phyloP scores from a whole-genome alignment of 805 yeast genomes.

The Yarrowia osloensis region DNA sequence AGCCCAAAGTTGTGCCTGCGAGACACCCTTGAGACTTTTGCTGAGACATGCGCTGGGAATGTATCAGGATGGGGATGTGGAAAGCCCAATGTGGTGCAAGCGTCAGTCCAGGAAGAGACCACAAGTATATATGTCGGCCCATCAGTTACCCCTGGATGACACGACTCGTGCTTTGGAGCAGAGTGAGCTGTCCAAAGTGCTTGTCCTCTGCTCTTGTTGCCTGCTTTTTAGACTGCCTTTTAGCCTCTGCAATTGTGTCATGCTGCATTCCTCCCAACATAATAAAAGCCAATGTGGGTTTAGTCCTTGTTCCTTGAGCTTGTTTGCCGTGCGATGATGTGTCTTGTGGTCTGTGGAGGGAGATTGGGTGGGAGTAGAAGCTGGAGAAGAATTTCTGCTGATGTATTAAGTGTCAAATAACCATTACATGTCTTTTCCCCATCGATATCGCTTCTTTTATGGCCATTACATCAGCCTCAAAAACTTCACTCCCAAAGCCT shows the following conservation, averaged over 20 bases:
- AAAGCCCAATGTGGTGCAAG: too few relatives aligned
- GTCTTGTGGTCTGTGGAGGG: neutral
- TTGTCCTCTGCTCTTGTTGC: too few relatives aligned
- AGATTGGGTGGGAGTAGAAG: neutral
- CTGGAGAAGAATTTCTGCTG: neutral
- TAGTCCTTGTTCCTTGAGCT: neutral
- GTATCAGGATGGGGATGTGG: neutral
- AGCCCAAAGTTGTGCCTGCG: neutral
- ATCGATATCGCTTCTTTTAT: neutral
- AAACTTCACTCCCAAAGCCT: neutral
- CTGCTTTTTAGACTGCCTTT: neutral
- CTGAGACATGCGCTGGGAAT: neutral
- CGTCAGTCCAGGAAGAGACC: too few relatives aligned
- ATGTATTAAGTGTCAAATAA: too few relatives aligned
- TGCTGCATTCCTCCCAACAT: conserved; percentile 18
- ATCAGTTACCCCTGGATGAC: too few relatives aligned
- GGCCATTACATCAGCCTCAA: neutral
- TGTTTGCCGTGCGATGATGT: conserved; percentile 12
- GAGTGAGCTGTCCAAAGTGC: too few relatives aligned
- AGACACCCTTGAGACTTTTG: neutral
- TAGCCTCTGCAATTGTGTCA: conserved; percentile 3
- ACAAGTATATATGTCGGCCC: too few relatives aligned
- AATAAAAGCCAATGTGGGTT: neutral
- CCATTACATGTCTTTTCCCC: neutral
- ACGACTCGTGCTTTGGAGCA: too few relatives aligned